Evolutionary conservation across 768 basidiomycete species (phyloP).

Genomic region (Xerocomellus amylosporus): DNA sequence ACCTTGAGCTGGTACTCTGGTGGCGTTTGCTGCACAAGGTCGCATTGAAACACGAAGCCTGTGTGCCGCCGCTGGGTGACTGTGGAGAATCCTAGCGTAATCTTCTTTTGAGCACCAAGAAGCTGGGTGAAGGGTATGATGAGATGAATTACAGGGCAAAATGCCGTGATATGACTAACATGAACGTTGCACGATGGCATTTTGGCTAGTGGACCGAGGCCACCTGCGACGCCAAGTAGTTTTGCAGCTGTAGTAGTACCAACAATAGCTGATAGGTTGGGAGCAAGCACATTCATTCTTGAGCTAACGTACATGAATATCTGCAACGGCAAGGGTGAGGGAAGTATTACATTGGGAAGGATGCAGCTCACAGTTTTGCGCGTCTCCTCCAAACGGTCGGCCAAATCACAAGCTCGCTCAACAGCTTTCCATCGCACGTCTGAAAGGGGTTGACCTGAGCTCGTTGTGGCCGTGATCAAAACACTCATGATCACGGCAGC

Average conservation of each 20-base stretch:
- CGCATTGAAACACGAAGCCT: constrained; percentile 95
- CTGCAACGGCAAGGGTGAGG: constrained; percentile 37
- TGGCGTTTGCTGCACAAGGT: constrained; percentile 80
- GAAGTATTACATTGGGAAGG: neutral
- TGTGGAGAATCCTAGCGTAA: constrained; percentile 89
- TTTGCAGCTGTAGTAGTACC: constrained; percentile 99
- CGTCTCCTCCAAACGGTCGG: constrained; percentile 83
- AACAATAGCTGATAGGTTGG: constrained; percentile 97
- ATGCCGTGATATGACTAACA: constrained; percentile 45
- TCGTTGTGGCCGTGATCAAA: constrained; percentile 91
- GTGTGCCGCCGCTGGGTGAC: constrained; percentile 87
- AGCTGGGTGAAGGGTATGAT: constrained; percentile 50
- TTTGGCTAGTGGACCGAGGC: constrained; percentile 83
- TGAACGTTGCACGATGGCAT: constrained; percentile 96
- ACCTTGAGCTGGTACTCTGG: constrained; percentile 88
- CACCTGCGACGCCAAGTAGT: constrained; percentile 94
- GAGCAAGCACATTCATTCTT: constrained; percentile 96
- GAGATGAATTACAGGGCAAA: neutral
- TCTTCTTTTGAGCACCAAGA: constrained; percentile 90
- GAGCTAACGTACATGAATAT: constrained; percentile 99
- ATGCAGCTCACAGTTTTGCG: constrained; percentile 66
- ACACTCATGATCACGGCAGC: constrained; percentile 95
- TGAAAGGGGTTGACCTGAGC: constrained; percentile 69
- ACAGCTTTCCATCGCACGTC: constrained; percentile 78
- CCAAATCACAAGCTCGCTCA: constrained; percentile 82